Evolutionary conservation across 2,329 filamentous ascomycete genomes (phyloP), one percentile per base, ranked within the genome.

Genomic region (Leptographium galeiforme): DNA sequence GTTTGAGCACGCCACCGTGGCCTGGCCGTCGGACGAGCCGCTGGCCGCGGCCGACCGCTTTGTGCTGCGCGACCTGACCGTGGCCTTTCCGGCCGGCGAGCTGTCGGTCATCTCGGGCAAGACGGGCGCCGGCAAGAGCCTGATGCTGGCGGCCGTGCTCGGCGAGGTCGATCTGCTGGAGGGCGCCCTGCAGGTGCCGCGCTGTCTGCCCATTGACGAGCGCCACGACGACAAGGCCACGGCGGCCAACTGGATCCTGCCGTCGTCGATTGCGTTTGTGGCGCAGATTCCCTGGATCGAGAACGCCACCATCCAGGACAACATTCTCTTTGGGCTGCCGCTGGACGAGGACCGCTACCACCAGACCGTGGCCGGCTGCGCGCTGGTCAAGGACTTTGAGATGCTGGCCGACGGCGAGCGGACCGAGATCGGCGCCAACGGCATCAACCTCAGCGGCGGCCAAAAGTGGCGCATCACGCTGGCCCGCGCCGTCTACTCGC

Each of bases 211-310:
- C 0, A 67, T 77, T 0, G 62, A 70, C 6, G 74, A 84, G 33
- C 74, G 83, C 40, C 75, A 77, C 57, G 83, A 87, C 59, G 64
- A 68, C 51, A 77, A 81, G 57, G 85, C 85, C 2, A 84, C 78
- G 48, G 70, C 63, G 47, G 72, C 66, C 36, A 76, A 87, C 58
- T 89, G 86, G 86, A 81, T 85, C 46, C 74, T 89, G 16, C 76
- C 82, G 8, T 75, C 76, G 3, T 77, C 84, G 2, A 76, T 89
- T 48, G 87, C 87, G 0, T 91, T 83, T 60, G 84, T 90, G 38
- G 79, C 84, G 1, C 86, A 90, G 63, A 88, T 85, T 8, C 87
- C 87, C 0, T 93, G 87, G 87, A 87, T 93, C 49, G 87, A 91
- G 62, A 91, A 90, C 60, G 85, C 84, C 1, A 85, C 81, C 7